phyloP scores from a whole-genome alignment of 768 basidiomycete genomes.

The Crassisporium funariophilum region DNA sequence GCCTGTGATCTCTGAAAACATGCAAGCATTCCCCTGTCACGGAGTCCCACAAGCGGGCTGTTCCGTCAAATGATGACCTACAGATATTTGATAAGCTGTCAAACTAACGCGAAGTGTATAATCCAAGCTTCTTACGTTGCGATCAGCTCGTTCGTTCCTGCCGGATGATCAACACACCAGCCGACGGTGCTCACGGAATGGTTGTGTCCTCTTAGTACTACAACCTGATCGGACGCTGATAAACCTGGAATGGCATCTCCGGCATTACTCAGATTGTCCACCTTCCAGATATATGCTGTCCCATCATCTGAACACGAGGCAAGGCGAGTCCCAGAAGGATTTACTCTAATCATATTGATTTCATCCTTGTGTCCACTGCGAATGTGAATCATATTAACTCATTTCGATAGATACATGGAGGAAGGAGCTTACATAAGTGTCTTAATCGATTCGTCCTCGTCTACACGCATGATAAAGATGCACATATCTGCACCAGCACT shows the following conservation, averaged over 20 bases:
- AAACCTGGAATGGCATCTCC: conserved; percentile 46
- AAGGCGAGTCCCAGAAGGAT: conserved; percentile 62
- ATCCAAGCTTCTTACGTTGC: conserved; percentile 63
- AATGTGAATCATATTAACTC: conserved; percentile 10
- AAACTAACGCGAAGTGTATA: conserved; percentile 5
- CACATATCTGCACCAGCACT: conserved; percentile 72
- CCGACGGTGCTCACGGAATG: conserved; percentile 64
- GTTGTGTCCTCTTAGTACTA: conserved; percentile 64
- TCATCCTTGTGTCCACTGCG: conserved; percentile 73
- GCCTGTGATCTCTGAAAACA: conserved; percentile 70
- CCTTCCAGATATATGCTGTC: conserved; percentile 77
- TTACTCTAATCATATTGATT: conserved; percentile 77
- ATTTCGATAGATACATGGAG: not conserved
- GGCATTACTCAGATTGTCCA: conserved; percentile 46
- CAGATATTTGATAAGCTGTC: conserved; percentile 1
- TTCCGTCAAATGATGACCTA: conserved; percentile 81
- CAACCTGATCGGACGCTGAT: conserved; percentile 34
- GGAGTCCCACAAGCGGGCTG: conserved; percentile 83
- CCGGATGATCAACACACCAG: conserved; percentile 64
- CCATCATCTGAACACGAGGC: conserved; percentile 84
- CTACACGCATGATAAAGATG: conserved; percentile 63
- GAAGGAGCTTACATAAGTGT: conserved; percentile 57
- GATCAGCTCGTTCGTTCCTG: conserved; percentile 58
- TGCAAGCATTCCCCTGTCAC: conserved; percentile 74
- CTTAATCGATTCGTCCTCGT: conserved; percentile 53